Percentiles rank a stretch among this genome's conserved stretches.
Conservation (phyloP, 2,329 filamentous ascomycete genomes). For the Ophiobolus disseminans region DNA sequence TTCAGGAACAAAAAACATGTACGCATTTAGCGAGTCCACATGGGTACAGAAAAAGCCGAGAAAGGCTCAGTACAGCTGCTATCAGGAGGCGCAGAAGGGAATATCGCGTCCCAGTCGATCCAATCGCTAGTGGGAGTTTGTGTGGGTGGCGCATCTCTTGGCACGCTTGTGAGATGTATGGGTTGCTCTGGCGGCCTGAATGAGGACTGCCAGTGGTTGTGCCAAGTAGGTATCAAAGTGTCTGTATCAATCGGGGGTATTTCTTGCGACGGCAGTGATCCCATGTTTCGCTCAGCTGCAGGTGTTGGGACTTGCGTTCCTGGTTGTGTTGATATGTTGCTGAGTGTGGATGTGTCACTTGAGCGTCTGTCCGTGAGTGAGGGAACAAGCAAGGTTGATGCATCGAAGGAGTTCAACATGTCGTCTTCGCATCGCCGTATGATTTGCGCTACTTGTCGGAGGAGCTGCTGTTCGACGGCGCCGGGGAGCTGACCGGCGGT, state of each 20-base stretch:
- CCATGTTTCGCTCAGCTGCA: too few relatives aligned
- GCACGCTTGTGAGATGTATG: not conserved
- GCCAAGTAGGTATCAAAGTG: too few relatives aligned
- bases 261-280: too few relatives aligned
- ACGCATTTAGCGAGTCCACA: slow-evolving; percentile 13
- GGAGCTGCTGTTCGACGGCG: slow-evolving; percentile 34
- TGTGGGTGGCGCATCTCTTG: not conserved
- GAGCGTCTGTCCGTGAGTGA: not conserved
- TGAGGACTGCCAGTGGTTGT: too few relatives aligned
- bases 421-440: slow-evolving; percentile 37
- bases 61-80: slow-evolving; percentile 1
- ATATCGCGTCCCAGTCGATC: slow-evolving; percentile 32
- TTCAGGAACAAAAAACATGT: too few relatives aligned
- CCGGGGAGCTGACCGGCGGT: slow-evolving; percentile 29
- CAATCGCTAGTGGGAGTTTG: not conserved
- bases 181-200: not conserved
- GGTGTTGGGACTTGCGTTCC: too few relatives aligned
- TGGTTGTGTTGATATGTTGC: not conserved
- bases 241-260: too few relatives aligned
- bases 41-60: slow-evolving; percentile 7
- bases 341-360: not conserved
- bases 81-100: slow-evolving; percentile 20
- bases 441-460: slow-evolving; percentile 36
- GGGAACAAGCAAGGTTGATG: slow-evolving; percentile 5
- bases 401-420: slow-evolving; percentile 24